These are phyloP conservation scores for Sclerotinia spermophila DNA, from an alignment of 2,329 filamentous ascomycete genomes.

Conservation along the genomic window DNA sequence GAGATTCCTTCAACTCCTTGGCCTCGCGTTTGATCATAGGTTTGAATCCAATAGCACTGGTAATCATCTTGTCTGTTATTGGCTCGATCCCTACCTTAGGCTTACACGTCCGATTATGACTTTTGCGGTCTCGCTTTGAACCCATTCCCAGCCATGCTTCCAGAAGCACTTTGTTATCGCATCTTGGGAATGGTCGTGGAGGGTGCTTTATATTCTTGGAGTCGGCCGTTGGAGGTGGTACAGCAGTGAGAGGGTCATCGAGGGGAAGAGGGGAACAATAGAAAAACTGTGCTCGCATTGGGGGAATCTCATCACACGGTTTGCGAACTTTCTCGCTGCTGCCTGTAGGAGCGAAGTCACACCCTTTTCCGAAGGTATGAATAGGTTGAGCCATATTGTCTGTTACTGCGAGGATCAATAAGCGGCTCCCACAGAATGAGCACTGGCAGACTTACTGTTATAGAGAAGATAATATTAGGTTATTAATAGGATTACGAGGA, in stretches of 20 bases:
- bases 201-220: constrained; percentile 53
- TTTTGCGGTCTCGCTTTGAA: constrained; percentile 46
- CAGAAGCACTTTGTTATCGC: constrained; percentile 77
- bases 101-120: constrained; percentile 41
- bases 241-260: constrained; percentile 78
- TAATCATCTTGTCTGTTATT: not conserved
- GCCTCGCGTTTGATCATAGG: constrained; percentile 1
- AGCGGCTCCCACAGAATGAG: not conserved
- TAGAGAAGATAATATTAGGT: constrained; percentile 1
- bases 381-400: constrained; percentile 31
- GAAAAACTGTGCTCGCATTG: constrained; percentile 72
- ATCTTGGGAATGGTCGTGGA: constrained; percentile 72
- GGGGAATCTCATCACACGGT: constrained; percentile 48
- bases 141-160: constrained; percentile 67
- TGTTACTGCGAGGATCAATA: constrained; percentile 15
- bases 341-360: constrained; percentile 28
- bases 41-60: not conserved
- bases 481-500: constrained; percentile 12
- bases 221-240: constrained; percentile 49
- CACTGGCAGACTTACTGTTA: constrained; percentile 8
- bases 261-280: constrained; percentile 79
- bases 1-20: not conserved
- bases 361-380: constrained; percentile 37
- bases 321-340: not conserved
- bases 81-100: constrained; percentile 8